Evolutionary conservation across 108 stramenopile species (phyloP).

Genomic region (Pseudonitzschia multiseries): DNA sequence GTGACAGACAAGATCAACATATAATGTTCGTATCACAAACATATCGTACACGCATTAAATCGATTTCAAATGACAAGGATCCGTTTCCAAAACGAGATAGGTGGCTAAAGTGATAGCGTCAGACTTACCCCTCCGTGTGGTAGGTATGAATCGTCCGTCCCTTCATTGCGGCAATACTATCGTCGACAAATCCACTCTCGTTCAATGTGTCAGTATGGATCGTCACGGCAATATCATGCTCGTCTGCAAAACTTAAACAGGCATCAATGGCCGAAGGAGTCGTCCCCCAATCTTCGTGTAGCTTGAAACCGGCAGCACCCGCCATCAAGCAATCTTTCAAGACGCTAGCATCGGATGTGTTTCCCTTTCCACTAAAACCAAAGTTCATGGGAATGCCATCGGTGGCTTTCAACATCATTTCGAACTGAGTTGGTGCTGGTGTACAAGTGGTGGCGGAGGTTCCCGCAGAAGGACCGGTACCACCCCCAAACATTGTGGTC

Average conservation of each 20-base stretch:
- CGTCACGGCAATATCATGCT: constrained; percentile 91
- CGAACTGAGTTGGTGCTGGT: constrained; percentile 87
- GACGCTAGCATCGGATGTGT: constrained; percentile 71
- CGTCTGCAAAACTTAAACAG: constrained; percentile 87
- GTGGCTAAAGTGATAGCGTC: not conserved
- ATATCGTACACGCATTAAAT: not conserved
- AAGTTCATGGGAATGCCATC: constrained; percentile 92
- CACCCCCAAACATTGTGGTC: constrained; percentile 95
- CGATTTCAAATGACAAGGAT: not conserved
- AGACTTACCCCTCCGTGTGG: constrained; percentile 78
- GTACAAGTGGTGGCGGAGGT: constrained; percentile 97
- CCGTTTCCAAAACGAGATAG: not conserved
- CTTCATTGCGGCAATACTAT: constrained; percentile 92
- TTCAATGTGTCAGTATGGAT: constrained; percentile 99
- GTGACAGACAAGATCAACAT: not conserved
- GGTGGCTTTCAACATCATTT: constrained; percentile 96
- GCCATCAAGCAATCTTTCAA: constrained; percentile 64
- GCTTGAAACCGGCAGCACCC: constrained; percentile 95
- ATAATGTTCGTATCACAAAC: not conserved
- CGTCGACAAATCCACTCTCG: constrained; percentile 93
- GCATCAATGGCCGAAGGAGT: constrained; percentile 95
- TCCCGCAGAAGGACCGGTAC: constrained; percentile 94
- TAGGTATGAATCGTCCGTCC: constrained; percentile 95
- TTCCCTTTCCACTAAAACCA: constrained; percentile 97
- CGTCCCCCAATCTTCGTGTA: constrained; percentile 99